Percentiles rank a stretch among this genome's conserved stretches.
These are phyloP conservation scores for Salix brachista DNA, from an alignment of 345 rosid species.

Conservation along the genomic window DNA sequence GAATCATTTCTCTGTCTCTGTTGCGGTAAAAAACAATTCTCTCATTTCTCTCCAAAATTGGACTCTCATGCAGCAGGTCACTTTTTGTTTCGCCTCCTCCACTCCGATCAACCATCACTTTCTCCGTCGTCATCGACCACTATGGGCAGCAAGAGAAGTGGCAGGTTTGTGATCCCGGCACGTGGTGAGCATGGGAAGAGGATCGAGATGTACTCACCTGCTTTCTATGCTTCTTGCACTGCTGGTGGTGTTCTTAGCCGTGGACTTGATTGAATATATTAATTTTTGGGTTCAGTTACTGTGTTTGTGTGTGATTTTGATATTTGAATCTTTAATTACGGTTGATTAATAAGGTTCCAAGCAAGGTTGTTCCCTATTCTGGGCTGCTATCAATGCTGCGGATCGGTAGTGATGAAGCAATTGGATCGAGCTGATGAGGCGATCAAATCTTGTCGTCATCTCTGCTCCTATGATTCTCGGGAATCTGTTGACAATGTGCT, in stretches of 20 bases:
- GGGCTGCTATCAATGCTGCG: conserved; percentile 77
- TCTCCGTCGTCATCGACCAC: conserved; percentile 22
- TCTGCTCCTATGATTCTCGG: conserved; percentile 64
- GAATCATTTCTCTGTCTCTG: no score
- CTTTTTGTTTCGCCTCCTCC: conserved; percentile 49
- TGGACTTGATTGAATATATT: conserved; percentile 36
- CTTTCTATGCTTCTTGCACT: conserved; percentile 84
- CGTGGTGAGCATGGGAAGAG: conserved; percentile 63
- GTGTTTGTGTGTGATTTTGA: background rate
- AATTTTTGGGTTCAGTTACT: background rate
- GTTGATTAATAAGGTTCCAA: conserved; percentile 64
- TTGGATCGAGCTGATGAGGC: conserved; percentile 66
- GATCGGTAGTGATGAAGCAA: conserved; percentile 74
- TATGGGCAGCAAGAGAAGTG: background rate
- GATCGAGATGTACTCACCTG: conserved; percentile 88
- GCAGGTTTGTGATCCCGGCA: conserved; percentile 40
- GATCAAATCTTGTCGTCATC: conserved; percentile 68
- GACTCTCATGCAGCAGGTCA: conserved; percentile 42
- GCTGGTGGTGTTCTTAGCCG: conserved; percentile 85
- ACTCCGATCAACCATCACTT: conserved; percentile 19
- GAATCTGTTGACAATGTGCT: conserved; percentile 72
- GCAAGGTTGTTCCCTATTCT: conserved; percentile 57
- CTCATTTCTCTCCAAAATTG: conserved; percentile 27
- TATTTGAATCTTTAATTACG: conserved; percentile 12
- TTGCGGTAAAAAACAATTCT: background rate